Conservation (phyloP, 805 yeast species). For the Alloascoidea hylecoeti region DNA sequence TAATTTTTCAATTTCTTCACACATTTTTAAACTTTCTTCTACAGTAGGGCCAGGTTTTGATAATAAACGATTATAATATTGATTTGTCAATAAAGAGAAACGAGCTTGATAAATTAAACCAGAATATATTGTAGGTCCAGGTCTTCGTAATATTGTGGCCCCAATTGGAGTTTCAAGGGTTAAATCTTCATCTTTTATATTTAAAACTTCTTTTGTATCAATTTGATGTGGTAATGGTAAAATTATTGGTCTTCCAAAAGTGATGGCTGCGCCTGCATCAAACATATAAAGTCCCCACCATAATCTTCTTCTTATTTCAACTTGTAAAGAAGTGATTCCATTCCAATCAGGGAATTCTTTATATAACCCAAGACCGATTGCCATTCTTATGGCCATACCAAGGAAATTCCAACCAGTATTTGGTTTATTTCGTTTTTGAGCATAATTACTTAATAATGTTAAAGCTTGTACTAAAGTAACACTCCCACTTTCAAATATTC, state of each 20-base stretch:
- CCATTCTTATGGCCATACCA: slow-evolving; percentile 55
- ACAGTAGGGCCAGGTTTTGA: slow-evolving; percentile 33
- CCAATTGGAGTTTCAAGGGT: slow-evolving; percentile 10
- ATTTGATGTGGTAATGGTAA: slow-evolving; percentile 31
- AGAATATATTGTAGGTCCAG: slow-evolving; percentile 38
- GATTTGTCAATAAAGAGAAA: slow-evolving; percentile 31
- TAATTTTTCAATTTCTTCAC: slow-evolving; percentile 26
- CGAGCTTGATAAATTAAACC: slow-evolving; percentile 42
- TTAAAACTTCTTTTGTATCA: slow-evolving; percentile 35
- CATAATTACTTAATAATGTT: slow-evolving; percentile 41
- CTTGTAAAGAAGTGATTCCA: slow-evolving; percentile 24
- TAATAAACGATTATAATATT: slow-evolving; percentile 31
- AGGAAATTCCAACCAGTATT: slow-evolving; percentile 58
- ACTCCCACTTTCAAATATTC: slow-evolving; percentile 47
- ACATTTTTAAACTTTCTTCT: slow-evolving; percentile 34
- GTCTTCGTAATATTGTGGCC: slow-evolving; percentile 10
- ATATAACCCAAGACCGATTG: slow-evolving; percentile 48
- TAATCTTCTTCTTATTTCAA: slow-evolving; percentile 42
- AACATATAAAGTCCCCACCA: slow-evolving; percentile 60
- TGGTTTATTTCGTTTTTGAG: slow-evolving; percentile 50
- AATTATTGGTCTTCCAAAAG: slow-evolving; percentile 51
- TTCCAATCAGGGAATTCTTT: slow-evolving; percentile 33
- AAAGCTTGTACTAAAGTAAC: slow-evolving; percentile 37
- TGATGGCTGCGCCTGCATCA: slow-evolving; percentile 49
- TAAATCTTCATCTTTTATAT: slow-evolving; percentile 30